These are phyloP conservation scores for Penicillium lagena DNA, from an alignment of 495 filamentous ascomycete species.

Conservation along the genomic window DNA sequence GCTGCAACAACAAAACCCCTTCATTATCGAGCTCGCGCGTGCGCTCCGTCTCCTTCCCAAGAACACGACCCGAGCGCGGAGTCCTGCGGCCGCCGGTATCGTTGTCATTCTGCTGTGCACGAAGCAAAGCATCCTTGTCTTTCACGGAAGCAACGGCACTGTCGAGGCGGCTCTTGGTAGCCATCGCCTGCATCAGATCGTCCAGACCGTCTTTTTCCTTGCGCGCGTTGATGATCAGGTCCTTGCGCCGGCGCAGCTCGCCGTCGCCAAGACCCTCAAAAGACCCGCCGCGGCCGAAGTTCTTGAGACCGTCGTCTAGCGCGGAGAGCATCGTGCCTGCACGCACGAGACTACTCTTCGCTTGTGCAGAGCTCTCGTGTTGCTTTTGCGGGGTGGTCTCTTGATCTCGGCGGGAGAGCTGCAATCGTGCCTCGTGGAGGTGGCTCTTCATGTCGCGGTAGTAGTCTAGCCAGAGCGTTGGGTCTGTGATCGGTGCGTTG, in stretches of 20 bases:
- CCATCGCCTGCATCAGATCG: constrained; percentile 67
- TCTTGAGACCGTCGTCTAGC: constrained; percentile 66
- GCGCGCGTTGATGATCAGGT: constrained; percentile 68
- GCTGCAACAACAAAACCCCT: constrained; percentile 80
- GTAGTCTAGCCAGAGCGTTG: constrained; percentile 80
- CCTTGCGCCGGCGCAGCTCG: constrained; percentile 75
- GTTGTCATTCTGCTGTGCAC: constrained; percentile 4
- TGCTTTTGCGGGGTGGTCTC: constrained; percentile 59
- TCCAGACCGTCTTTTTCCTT: constrained; percentile 87
- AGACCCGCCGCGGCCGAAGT: constrained; percentile 17
- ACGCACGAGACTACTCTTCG: constrained; percentile 75
- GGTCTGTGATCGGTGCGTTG: constrained; percentile 56
- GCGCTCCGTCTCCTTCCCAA: constrained; percentile 82
- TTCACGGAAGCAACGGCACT: constrained; percentile 41
- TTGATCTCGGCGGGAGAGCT: constrained; percentile 69
- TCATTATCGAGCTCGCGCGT: constrained; percentile 88
- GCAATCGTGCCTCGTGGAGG: constrained; percentile 74
- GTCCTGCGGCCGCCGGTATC: constrained; percentile 11
- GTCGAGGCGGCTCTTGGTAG: constrained; percentile 46
- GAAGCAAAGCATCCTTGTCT: constrained; percentile 51
- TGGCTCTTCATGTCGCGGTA: constrained; percentile 75
- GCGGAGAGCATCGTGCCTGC: constrained; percentile 60
- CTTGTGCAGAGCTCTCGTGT: constrained; percentile 72
- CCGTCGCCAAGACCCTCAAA: constrained; percentile 62
- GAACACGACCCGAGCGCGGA: constrained; percentile 53